These are phyloP conservation scores for Entrophospora sp. DNA, from an alignment of 192 early-diverging fungal species.

Conservation along the genomic window DNA sequence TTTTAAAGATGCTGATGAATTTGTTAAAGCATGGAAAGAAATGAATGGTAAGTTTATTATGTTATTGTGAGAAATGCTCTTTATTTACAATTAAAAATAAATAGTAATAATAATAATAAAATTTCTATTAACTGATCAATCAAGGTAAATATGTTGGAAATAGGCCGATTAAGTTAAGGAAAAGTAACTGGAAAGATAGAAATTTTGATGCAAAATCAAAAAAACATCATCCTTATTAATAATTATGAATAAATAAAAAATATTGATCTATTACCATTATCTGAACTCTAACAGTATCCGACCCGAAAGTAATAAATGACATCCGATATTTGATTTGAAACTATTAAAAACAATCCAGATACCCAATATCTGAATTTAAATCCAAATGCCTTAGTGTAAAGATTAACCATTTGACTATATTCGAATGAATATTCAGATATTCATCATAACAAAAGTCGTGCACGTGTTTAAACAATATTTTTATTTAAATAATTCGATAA, in stretches of 20 bases:
- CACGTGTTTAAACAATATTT: too few species aligned
- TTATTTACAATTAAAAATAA: not conserved
- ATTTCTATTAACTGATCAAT: constrained; percentile 12
- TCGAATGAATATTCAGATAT: too few species aligned
- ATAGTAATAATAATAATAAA: not conserved
- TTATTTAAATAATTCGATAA: too few species aligned
- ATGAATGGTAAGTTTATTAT: constrained; percentile 68
- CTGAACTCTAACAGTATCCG: too few species aligned
- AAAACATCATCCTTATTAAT: constrained; percentile 20
- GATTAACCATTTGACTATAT: too few species aligned
- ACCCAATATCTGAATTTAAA: too few species aligned
- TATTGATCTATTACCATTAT: too few species aligned
- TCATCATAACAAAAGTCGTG: too few species aligned
- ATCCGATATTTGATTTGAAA: too few species aligned
- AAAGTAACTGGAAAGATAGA: constrained; percentile 88
- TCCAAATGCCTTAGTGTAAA: too few species aligned
- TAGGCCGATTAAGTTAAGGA: constrained; percentile 86
- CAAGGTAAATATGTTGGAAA: constrained; percentile 96
- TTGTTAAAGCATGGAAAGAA: constrained; percentile 86
- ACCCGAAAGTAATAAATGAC: too few species aligned
- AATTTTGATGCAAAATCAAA: constrained; percentile 54
- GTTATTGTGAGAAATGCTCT: not conserved
- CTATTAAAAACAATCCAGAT: too few species aligned
- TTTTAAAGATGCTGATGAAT: constrained; percentile 87
- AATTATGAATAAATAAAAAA: not conserved